These are phyloP conservation scores for Nelumbo lutea DNA, from an alignment of 164 flowering plant species.

Conservation along the genomic window DNA sequence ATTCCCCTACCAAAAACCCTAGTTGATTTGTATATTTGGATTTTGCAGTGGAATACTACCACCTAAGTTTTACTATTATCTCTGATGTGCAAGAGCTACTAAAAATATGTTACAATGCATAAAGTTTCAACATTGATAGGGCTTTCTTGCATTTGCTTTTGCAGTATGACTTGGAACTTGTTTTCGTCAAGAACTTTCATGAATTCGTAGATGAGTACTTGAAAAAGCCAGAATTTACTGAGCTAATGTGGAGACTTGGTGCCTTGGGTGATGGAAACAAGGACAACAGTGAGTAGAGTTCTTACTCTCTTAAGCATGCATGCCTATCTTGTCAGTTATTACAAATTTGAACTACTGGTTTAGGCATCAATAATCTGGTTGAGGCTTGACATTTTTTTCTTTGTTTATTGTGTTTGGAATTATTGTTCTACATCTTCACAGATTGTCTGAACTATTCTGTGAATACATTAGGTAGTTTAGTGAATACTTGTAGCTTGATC, in stretches of 20 bases:
- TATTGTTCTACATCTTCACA: neutral
- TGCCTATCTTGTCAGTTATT: neutral
- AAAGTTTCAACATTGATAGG: neutral
- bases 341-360: neutral
- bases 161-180: slow-evolving; percentile 91
- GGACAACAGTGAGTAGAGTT: slow-evolving; percentile 53
- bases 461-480: neutral
- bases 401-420: neutral
- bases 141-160: slow-evolving; percentile 5
- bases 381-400: neutral
- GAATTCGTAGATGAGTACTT: slow-evolving; percentile 84
- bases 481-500: too few species aligned
- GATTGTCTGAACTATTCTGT: too few species aligned
- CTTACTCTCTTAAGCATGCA: neutral
- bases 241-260: slow-evolving; percentile 93
- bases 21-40: too few species aligned
- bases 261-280: slow-evolving; percentile 95
- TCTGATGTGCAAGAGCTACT: too few species aligned
- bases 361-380: neutral
- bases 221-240: slow-evolving; percentile 78
- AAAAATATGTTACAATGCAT: neutral
- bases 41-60: too few species aligned
- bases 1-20: neutral
- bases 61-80: too few species aligned
- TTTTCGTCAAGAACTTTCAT: slow-evolving; percentile 85